phyloP scores from a whole-genome alignment of 352 stramenopile species.

The Phytophthora agathidicida region DNA sequence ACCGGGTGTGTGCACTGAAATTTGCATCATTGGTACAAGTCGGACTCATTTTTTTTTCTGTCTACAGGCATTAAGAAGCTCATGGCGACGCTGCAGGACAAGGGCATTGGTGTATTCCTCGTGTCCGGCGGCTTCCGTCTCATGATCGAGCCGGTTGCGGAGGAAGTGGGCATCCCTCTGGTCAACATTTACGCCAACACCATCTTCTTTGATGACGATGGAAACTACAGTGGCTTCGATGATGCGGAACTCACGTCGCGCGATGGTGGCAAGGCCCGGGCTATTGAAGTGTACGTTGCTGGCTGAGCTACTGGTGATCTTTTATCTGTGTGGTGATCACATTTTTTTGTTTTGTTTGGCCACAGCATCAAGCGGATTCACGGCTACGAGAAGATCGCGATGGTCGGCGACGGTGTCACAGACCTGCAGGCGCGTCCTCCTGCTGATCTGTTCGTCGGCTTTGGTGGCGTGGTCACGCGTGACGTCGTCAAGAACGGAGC shows the following conservation, averaged over 20 bases:
- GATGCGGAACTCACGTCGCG: slow-evolving; percentile 93
- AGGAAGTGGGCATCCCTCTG: slow-evolving; percentile 81
- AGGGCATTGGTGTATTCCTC: slow-evolving; percentile 95
- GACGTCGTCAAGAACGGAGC: slow-evolving; percentile 93
- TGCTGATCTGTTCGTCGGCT: slow-evolving; percentile 97
- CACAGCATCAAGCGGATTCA: slow-evolving; percentile 89
- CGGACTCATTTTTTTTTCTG: not conserved
- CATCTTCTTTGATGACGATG: slow-evolving; percentile 93
- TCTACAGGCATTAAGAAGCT: slow-evolving; percentile 85
- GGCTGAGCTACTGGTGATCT: not conserved
- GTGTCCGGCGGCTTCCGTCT: slow-evolving; percentile 98
- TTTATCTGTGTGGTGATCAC: slow-evolving; percentile 9
- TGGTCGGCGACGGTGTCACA: slow-evolving; percentile 99
- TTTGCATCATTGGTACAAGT: not conserved
- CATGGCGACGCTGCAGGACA: slow-evolving; percentile 88
- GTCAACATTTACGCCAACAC: slow-evolving; percentile 98
- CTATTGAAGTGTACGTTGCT: slow-evolving; percentile 67
- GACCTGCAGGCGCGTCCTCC: slow-evolving; percentile 98
- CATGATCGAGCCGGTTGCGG: slow-evolving; percentile 98
- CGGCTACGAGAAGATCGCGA: slow-evolving; percentile 95
- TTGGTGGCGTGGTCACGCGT: slow-evolving; percentile 95
- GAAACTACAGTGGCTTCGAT: slow-evolving; percentile 95
- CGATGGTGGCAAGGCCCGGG: slow-evolving; percentile 80
- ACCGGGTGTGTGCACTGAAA: slow-evolving; percentile 41
- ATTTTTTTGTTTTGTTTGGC: slow-evolving; percentile 24